These are phyloP conservation scores for Magnolia kwangsiensis DNA, from an alignment of 164 flowering plant species.

Conservation along the genomic window DNA sequence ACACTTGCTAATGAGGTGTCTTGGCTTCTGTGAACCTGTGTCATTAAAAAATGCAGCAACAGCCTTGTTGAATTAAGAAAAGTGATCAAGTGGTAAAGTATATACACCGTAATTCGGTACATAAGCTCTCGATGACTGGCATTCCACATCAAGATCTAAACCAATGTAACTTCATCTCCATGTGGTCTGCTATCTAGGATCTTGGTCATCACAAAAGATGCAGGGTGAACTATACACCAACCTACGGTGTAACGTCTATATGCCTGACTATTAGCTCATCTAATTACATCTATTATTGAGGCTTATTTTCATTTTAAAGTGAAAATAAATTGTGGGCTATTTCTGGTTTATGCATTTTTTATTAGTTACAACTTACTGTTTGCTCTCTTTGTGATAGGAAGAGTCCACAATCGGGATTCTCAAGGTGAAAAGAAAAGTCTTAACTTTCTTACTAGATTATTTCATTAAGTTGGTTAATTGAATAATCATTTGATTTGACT, in stretches of 20 bases:
- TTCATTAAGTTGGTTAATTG: constrained; percentile 2
- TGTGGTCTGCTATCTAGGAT: background rate
- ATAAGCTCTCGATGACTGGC: too few relatives aligned
- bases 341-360: background rate
- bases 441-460: background rate
- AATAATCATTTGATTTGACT: constrained; percentile 19
- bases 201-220: too few relatives aligned
- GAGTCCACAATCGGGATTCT: constrained; percentile 13
- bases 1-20: background rate
- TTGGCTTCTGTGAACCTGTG: too few relatives aligned
- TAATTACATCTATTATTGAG: background rate
- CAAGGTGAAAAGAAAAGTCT: constrained; percentile 18
- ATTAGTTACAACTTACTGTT: background rate
- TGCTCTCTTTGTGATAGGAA: constrained; percentile 7
- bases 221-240: too few relatives aligned
- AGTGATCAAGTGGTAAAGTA: too few relatives aligned
- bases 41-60: too few relatives aligned
- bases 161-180: too few relatives aligned
- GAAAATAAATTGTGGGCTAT: background rate
- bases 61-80: too few relatives aligned
- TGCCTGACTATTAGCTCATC: too few relatives aligned
- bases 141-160: too few relatives aligned
- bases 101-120: too few relatives aligned
- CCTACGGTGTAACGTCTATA: too few relatives aligned
- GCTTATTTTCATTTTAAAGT: background rate